Percentiles rank a stretch among this genome's conserved stretches.
phyloP scores from a whole-genome alignment of 208 protist genomes.

The Crithidia acanthocephali region DNA sequence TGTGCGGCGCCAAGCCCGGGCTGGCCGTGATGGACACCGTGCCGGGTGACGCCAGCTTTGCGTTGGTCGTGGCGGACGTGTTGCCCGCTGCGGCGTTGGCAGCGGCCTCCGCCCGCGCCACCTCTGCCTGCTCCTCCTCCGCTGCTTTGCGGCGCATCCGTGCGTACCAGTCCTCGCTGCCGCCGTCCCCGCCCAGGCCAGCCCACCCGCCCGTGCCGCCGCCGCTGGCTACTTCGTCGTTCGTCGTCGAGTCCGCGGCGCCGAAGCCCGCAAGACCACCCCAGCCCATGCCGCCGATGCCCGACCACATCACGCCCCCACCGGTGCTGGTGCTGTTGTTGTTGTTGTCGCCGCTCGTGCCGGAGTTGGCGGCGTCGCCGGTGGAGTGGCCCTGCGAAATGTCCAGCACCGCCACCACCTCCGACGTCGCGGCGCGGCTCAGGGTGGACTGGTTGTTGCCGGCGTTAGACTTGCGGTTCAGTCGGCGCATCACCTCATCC shows the following conservation, averaged over 20 bases:
- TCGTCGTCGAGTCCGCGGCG: conserved; percentile 1
- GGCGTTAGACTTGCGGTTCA: conserved; percentile 23
- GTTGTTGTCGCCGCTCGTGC: conserved; percentile 24
- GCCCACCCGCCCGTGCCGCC: conserved; percentile 35
- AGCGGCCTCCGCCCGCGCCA: background rate
- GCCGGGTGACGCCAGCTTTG: background rate
- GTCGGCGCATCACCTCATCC: conserved; percentile 30
- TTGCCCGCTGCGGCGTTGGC: background rate
- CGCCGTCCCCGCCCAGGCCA: conserved; percentile 41
- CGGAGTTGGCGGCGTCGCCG: conserved; percentile 21
- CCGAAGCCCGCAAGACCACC: conserved; percentile 18
- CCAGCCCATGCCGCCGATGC: conserved; percentile 29
- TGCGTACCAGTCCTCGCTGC: conserved; percentile 68
- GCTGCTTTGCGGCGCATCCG: conserved; percentile 52
- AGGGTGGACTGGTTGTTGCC: conserved; percentile 18
- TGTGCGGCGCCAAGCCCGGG: background rate
- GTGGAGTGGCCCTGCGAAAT: conserved; percentile 9
- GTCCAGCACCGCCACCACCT: conserved; percentile 6
- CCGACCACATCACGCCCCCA: conserved; percentile 6
- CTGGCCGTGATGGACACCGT: conserved; percentile 16
- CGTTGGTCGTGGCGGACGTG: background rate
- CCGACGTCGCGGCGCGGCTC: conserved; percentile 14
- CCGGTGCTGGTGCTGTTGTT: conserved; percentile 13
- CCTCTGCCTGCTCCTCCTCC: conserved; percentile 36
- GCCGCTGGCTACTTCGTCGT: conserved; percentile 1